These are phyloP conservation scores for Thinopyrum elongatum DNA, from an alignment of 176 grass and related monocot genomes.

Conservation along the genomic window DNA sequence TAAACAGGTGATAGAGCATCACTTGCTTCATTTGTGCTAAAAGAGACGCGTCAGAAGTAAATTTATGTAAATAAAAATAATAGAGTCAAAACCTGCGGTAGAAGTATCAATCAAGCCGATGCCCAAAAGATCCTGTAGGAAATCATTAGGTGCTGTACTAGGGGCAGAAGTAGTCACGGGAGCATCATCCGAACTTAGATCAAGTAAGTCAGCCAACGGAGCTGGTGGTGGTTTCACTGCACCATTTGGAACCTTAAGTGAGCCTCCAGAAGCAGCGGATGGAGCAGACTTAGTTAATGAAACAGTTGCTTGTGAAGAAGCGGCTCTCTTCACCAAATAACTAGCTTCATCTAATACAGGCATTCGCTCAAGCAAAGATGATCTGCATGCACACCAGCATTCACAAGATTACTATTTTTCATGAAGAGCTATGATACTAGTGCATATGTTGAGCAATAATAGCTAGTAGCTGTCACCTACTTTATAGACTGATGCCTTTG, in stretches of 20 bases:
- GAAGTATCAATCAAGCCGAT: constrained; percentile 63
- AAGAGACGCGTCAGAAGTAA: constrained; percentile 7
- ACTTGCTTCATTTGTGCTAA: constrained; percentile 2
- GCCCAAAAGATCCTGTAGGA: constrained; percentile 82
- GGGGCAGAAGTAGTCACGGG: constrained; percentile 45
- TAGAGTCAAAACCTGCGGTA: constrained; percentile 58
- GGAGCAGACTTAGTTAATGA: constrained; percentile 50
- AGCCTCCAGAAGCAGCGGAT: constrained; percentile 41
- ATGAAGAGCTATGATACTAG: constrained; percentile 16
- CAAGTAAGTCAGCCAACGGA: constrained; percentile 82
- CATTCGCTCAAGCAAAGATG: constrained; percentile 96
- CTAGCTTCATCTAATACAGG: constrained; percentile 87
- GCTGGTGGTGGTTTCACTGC: constrained; percentile 69
- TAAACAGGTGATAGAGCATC: constrained; percentile 2
- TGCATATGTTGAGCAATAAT: neutral
- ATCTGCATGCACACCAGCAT: constrained; percentile 54
- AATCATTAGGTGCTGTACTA: constrained; percentile 57
- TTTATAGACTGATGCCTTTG: constrained; percentile 89
- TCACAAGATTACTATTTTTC: constrained; percentile 10
- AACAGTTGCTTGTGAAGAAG: constrained; percentile 56
- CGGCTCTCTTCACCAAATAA: constrained; percentile 73
- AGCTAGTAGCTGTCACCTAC: constrained; percentile 42
- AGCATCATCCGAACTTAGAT: constrained; percentile 80
- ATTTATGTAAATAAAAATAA: constrained; percentile 20
- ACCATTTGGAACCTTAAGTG: constrained; percentile 85